Evolutionary conservation across 1,139 yeast species (phyloP).

Genomic region (Saccharomyces hybrid): DNA sequence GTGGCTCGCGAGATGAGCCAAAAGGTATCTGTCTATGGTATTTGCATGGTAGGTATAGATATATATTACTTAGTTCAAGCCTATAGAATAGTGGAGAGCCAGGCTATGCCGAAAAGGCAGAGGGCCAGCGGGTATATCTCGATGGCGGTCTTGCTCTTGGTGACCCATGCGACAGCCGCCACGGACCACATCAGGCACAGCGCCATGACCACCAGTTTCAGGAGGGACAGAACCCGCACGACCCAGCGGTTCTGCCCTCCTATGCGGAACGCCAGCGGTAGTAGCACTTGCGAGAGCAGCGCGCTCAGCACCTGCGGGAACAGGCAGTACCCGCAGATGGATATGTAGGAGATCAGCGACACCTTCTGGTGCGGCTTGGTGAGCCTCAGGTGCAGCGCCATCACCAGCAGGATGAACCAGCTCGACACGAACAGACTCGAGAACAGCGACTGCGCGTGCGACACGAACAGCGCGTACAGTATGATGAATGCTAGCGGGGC

Average conservation of each 20-base stretch:
- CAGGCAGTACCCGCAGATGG: conserved; percentile 29
- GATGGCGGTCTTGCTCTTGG: conserved; percentile 21
- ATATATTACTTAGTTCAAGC: background rate
- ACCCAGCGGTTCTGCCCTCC: conserved; percentile 13
- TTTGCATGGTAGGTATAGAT: background rate
- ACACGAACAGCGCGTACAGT: conserved; percentile 24
- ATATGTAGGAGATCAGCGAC: conserved; percentile 27
- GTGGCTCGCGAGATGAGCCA: background rate
- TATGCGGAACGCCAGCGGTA: conserved; percentile 20
- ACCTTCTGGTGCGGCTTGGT: conserved; percentile 21
- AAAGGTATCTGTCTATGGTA: background rate
- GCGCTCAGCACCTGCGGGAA: conserved; percentile 29
- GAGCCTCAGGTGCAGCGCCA: conserved; percentile 28
- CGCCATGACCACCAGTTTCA: conserved; percentile 15
- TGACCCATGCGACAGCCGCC: conserved; percentile 21
- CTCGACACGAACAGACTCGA: conserved; percentile 28
- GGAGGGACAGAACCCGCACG: conserved; percentile 15
- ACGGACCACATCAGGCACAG: conserved; percentile 25
- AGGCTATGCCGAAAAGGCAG: conserved; percentile 24
- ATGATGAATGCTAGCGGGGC: conserved; percentile 30
- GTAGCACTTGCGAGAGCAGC: conserved; percentile 17
- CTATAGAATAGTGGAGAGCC: conserved; percentile 21
- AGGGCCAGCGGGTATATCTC: conserved; percentile 26
- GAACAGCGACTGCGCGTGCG: conserved; percentile 25
- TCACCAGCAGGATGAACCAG: conserved; percentile 25